Base-by-base conservation (phyloP, 1,284 basidiomycete genomes). In the Ustilago shanxiensis region DNA sequence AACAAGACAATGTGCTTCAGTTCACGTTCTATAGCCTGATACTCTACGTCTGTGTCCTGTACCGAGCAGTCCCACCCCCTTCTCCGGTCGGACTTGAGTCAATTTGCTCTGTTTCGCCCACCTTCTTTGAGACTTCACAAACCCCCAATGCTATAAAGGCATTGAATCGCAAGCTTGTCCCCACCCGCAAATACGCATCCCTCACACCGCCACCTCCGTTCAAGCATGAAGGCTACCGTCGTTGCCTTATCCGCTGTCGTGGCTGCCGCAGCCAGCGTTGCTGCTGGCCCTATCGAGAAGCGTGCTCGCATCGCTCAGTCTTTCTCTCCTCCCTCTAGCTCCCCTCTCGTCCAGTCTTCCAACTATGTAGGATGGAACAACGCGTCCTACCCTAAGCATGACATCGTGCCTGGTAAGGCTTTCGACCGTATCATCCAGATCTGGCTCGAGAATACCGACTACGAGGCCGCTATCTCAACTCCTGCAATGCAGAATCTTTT, bases 211-310 rank as follows among this genome's bases (percentile, higher is more conserved):
- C n/a, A n/a, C n/a, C 41, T 16, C 31, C 26, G 37, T 0, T 28
- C 24, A 31, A 64, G 5, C 6, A 74, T 66, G 66, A 68, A 67
- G 61, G 37, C 63, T 22, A 93, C 93, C 96, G 93, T 93, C 95
- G 95, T 87, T 97, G 95, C 70, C 92, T 89, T 71, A 90, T 91
- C 67, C 93, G 88, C 39, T 93, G 93, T 52, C 90, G 90, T 87
- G 92, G 94, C 37, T 29, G 53, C 54, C 28, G 50, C 55, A 22
- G 59, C 51, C 16, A 24, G 60, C 45, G 57, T 54, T 18, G 45
- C 61, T 20, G 72, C 61, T 29, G 59, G 66, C 1, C 81, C 82
- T 26, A 67, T 72, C 39, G 53, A 59, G 54, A 74, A 75, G 76
- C 78, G 75, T 55, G 64, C 67, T 28, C 44, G 22, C 28, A 66